Percentiles rank a stretch among this genome's conserved stretches.
These are phyloP conservation scores for Dictyostelium discoideum DNA, from an alignment of 78 protist species.

Conservation along the genomic window DNA sequence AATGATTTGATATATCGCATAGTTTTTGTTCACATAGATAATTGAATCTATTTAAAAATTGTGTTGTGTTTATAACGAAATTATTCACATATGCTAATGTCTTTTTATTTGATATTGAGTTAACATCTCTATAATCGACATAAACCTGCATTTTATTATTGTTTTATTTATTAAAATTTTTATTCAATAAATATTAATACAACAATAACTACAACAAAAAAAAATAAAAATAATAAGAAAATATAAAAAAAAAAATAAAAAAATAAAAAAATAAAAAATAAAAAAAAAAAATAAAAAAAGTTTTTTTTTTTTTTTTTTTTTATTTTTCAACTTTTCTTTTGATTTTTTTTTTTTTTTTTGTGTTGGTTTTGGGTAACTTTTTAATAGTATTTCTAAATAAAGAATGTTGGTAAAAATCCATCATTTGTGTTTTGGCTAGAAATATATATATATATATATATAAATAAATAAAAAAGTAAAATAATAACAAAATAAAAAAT, in stretches of 20 bases:
- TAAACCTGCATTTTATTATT: slow-evolving; percentile 60
- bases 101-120: slow-evolving; percentile 49
- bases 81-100: slow-evolving; percentile 78
- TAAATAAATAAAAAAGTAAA: too few species aligned
- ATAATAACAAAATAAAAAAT: too few species aligned
- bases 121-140: slow-evolving; percentile 68
- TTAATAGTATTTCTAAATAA: too few species aligned
- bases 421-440: too few species aligned
- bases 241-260: neutral
- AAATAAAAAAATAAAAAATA: too few species aligned
- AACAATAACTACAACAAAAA: neutral
- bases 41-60: slow-evolving; percentile 77
- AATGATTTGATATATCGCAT: slow-evolving; percentile 43
- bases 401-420: too few species aligned
- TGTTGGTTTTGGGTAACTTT: too few species aligned
- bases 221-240: too few species aligned
- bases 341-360: neutral
- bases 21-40: slow-evolving; percentile 77
- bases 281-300: neutral
- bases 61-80: slow-evolving; percentile 81
- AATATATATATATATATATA: too few species aligned
- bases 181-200: neutral
- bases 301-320: neutral
- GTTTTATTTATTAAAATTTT: neutral
- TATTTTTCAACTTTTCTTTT: neutral